Evolutionary conservation across 495 filamentous ascomycete genomes (phyloP).

Genomic region (Mytilinidion resinicola): DNA sequence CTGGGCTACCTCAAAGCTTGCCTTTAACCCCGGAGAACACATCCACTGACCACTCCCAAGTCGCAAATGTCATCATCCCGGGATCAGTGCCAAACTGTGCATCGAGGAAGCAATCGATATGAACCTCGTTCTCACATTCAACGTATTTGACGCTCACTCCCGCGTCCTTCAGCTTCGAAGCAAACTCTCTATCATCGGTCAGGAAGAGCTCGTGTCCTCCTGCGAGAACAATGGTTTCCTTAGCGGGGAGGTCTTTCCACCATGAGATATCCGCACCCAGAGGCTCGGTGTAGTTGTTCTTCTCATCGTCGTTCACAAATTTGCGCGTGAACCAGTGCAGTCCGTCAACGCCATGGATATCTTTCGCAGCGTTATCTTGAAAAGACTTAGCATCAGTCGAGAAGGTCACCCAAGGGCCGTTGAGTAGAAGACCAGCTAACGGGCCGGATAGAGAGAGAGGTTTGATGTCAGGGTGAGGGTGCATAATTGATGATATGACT

Average conservation of each 20-base stretch:
- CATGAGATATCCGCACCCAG: background rate
- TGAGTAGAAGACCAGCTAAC: constrained; percentile 1
- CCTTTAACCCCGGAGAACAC: background rate
- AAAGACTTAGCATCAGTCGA: constrained; percentile 4
- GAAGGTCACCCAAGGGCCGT: constrained; percentile 8
- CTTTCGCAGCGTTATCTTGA: constrained; percentile 3
- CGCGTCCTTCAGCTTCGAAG: background rate
- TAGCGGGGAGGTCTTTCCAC: background rate
- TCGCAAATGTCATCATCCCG: background rate
- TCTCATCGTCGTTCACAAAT: background rate
- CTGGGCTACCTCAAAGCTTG: too few relatives aligned
- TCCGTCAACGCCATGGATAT: background rate
- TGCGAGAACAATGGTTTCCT: background rate
- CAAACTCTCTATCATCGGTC: background rate
- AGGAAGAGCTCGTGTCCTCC: background rate
- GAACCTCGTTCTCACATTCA: background rate
- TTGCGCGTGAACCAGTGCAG: background rate
- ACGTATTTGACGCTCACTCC: background rate
- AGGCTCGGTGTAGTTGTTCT: background rate
- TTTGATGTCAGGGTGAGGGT: constrained; percentile 4
- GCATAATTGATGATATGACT: constrained; percentile 6
- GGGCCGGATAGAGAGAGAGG: constrained; percentile 3
- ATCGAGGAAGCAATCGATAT: background rate
- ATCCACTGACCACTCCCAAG: background rate
- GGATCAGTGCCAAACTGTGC: background rate